A percentile compares a stretch with the other conserved stretches of the same genome.
These are phyloP conservation scores for Athelia psychrophila DNA, from an alignment of 1,284 basidiomycete species.

Conservation along the genomic window DNA sequence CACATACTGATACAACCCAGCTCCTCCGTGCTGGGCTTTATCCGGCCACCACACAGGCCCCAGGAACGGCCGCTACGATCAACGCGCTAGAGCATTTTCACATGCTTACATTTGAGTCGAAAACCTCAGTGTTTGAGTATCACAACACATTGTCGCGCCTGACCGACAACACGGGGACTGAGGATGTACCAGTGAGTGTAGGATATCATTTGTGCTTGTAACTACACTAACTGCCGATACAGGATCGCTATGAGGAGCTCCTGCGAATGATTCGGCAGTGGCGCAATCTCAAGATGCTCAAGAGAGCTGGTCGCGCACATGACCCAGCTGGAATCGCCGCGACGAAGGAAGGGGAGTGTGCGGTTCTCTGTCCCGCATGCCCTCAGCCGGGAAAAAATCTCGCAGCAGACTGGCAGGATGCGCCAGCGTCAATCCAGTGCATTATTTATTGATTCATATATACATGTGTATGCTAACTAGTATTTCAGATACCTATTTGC, in stretches of 20 bases:
- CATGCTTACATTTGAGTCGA: background rate
- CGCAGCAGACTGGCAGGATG: constrained; percentile 20
- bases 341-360: constrained; percentile 24
- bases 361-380: constrained; percentile 32
- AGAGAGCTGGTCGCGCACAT: constrained; percentile 28
- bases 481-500: constrained; percentile 10
- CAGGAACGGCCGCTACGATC: background rate
- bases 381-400: constrained; percentile 30
- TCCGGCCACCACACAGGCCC: background rate
- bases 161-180: background rate
- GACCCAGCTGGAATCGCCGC: constrained; percentile 14
- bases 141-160: background rate
- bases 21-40: background rate
- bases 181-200: constrained; percentile 10
- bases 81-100: background rate
- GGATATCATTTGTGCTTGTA: background rate
- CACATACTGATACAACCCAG: background rate
- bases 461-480: background rate
- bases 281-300: constrained; percentile 27
- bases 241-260: constrained; percentile 26
- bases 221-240: background rate
- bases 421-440: constrained; percentile 12
- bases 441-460: constrained; percentile 1
- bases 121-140: background rate
- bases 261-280: constrained; percentile 24